Percentiles rank a stretch among this genome's conserved stretches.
These are phyloP conservation scores for Aureobasidium sp. DNA, from an alignment of 2,329 filamentous ascomycete genomes.

Conservation along the genomic window DNA sequence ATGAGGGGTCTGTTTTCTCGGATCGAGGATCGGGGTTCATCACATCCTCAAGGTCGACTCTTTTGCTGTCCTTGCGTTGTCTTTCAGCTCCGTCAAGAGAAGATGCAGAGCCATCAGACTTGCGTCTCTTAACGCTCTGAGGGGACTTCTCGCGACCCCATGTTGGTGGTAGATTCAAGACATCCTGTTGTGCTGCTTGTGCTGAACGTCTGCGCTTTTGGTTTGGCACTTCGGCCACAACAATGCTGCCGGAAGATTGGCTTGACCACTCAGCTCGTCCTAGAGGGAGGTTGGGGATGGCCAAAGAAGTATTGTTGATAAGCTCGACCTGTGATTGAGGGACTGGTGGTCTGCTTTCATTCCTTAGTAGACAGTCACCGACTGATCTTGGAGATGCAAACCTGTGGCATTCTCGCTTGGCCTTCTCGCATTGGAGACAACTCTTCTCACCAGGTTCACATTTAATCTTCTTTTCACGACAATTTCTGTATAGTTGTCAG, in stretches of 20 bases:
- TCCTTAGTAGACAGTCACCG: slow-evolving; percentile 18
- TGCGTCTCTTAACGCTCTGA: slow-evolving; percentile 6
- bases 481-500: slow-evolving; percentile 46
- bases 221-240: not conserved
- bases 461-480: slow-evolving; percentile 95
- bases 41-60: slow-evolving; percentile 4
- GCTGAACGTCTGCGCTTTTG: slow-evolving; percentile 14
- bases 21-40: slow-evolving; percentile 22
- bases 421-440: slow-evolving; percentile 88
- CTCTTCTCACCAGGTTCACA: slow-evolving; percentile 84
- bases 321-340: slow-evolving; percentile 24
- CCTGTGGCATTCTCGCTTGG: slow-evolving; percentile 78
- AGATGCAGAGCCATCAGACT: slow-evolving; percentile 4
- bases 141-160: not conserved
- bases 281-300: not conserved
- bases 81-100: not conserved
- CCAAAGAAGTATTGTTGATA: not conserved
- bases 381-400: slow-evolving; percentile 32
- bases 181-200: slow-evolving; percentile 14
- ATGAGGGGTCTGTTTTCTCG: slow-evolving; percentile 27
- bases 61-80: slow-evolving; percentile 16
- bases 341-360: slow-evolving; percentile 21
- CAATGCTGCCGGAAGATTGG: slow-evolving; percentile 6
- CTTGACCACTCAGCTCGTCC: slow-evolving; percentile 10
- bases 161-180: slow-evolving; percentile 16